These are phyloP conservation scores for Backusella liffmaniae DNA, from an alignment of 192 early-diverging fungal species.

Conservation along the genomic window DNA sequence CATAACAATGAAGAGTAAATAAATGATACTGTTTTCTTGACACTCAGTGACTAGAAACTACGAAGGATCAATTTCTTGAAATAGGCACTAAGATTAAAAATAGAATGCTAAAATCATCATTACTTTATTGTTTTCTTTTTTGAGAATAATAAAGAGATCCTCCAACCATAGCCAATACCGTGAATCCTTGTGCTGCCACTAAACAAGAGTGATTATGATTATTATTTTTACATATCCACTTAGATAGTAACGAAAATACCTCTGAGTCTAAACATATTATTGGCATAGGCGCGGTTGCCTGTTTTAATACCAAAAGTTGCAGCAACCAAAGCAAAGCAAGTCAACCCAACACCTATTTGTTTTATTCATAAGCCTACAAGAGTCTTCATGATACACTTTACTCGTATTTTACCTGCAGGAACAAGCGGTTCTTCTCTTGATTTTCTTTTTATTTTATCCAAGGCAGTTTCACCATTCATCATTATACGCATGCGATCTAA, in stretches of 20 bases:
- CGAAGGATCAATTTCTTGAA: too few relatives aligned
- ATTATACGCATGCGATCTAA: conserved; percentile 24
- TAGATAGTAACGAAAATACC: conserved; percentile 1
- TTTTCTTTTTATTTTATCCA: conserved; percentile 34
- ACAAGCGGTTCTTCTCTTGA: conserved; percentile 40
- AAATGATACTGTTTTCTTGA: not conserved
- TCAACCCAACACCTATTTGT: conserved; percentile 34
- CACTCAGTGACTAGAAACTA: too few relatives aligned
- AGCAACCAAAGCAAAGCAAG: conserved; percentile 40
- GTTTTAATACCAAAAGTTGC: conserved; percentile 36
- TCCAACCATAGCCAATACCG: conserved; percentile 23
- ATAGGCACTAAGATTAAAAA: too few relatives aligned
- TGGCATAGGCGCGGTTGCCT: conserved; percentile 34
- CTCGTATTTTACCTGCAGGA: conserved; percentile 27
- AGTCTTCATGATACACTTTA: not conserved
- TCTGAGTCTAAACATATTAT: conserved; percentile 39
- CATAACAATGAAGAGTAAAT: conserved; percentile 40
- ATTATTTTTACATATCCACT: not conserved
- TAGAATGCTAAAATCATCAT: not conserved
- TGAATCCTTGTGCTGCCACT: conserved; percentile 33
- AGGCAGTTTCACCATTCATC: conserved; percentile 26
- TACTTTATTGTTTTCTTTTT: not conserved
- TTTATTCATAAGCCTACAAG: not conserved
- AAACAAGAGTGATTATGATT: not conserved
- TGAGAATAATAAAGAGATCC: conserved; percentile 23